Evolutionary conservation across 345 rosid genomes (phyloP).

Genomic region (Eucalyptus grandis): DNA sequence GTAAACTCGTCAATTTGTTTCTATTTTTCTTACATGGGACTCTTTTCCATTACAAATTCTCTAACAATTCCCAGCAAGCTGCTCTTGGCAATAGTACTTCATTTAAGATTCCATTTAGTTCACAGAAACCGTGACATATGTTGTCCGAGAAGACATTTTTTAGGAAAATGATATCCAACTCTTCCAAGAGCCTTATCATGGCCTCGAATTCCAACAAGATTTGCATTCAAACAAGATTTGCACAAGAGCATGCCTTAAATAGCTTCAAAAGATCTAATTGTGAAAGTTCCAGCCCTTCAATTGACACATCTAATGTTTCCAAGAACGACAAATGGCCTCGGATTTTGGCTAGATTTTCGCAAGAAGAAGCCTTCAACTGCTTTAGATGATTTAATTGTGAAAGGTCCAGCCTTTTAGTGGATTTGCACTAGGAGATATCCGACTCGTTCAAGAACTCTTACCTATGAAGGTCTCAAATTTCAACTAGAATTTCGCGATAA

Average conservation of each 20-base stretch:
- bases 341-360: background rate
- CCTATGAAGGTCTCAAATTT: background rate
- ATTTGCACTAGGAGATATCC: background rate
- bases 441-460: too few relatives aligned
- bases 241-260: too few relatives aligned
- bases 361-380: background rate
- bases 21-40: background rate
- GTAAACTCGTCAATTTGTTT: background rate
- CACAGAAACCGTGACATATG: rapidly evolving
- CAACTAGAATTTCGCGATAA: rapidly evolving
- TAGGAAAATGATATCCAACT: too few relatives aligned
- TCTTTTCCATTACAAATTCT: background rate
- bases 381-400: too few relatives aligned
- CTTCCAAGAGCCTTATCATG: too few relatives aligned
- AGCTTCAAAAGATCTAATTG: too few relatives aligned
- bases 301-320: too few relatives aligned
- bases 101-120: rapidly evolving
- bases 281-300: too few relatives aligned
- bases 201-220: too few relatives aligned
- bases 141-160: too few relatives aligned
- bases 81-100: background rate
- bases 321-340: background rate
- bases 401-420: background rate
- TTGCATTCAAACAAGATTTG: too few relatives aligned
- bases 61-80: background rate